Conservation (phyloP, 495 filamentous ascomycete species). For the Cairneyella variabilis region DNA sequence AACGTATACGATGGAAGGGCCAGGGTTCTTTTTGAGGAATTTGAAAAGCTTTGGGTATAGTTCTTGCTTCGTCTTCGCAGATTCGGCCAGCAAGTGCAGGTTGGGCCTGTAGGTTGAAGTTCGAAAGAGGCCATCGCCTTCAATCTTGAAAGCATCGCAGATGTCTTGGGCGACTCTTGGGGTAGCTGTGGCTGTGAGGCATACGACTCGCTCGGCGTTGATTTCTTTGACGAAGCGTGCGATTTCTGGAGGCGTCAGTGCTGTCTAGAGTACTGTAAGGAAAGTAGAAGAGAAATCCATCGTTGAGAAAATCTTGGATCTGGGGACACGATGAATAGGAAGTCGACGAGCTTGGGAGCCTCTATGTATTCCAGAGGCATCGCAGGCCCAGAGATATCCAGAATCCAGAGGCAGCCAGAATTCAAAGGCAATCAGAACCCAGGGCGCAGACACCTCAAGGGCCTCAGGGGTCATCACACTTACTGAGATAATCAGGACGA, state of each 20-base stretch:
- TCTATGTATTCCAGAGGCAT: too few relatives aligned
- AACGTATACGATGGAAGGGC: conserved; percentile 55
- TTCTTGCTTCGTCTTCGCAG: conserved; percentile 33
- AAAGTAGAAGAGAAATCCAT: too few relatives aligned
- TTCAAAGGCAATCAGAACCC: too few relatives aligned
- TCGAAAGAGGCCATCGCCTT: conserved; percentile 43
- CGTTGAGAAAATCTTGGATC: too few relatives aligned
- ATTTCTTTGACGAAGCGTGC: conserved; percentile 54
- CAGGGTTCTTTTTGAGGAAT: conserved; percentile 45
- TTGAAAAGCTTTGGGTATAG: conserved; percentile 39
- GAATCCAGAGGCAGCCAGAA: too few relatives aligned
- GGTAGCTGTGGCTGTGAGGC: conserved; percentile 53
- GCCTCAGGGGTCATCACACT: not conserved
- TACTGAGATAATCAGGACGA: conserved; percentile 53
- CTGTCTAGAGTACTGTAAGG: too few relatives aligned
- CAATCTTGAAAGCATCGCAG: conserved; percentile 46
- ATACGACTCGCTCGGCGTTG: conserved; percentile 49
- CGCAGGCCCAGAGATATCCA: too few relatives aligned
- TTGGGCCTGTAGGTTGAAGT: conserved; percentile 56
- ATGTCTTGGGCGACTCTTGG: conserved; percentile 51
- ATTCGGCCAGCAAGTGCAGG: conserved; percentile 45
- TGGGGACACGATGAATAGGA: too few relatives aligned
- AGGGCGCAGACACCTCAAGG: too few relatives aligned
- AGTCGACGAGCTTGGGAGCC: too few relatives aligned
- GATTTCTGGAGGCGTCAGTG: conserved; percentile 30